A percentile compares a stretch with the other conserved stretches of the same genome.
Evolutionary conservation across 208 protist species (phyloP).

Genomic region (Novymonas esmeraldas): DNA sequence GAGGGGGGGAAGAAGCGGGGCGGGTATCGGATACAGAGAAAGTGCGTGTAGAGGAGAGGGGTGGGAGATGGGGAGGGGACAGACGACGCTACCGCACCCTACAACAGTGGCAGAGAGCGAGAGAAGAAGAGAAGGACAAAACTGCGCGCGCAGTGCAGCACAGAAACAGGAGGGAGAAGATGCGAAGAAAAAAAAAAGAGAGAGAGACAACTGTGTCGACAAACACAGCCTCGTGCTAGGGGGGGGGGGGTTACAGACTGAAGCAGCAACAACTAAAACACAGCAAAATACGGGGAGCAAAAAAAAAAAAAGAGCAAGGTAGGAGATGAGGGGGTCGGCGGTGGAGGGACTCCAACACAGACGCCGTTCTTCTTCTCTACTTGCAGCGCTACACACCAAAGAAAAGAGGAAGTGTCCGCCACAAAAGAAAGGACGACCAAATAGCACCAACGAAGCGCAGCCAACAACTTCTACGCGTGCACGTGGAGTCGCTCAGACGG

Average conservation of each 20-base stretch:
- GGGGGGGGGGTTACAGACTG: not conserved
- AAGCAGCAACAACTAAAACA: not conserved
- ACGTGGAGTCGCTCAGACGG: too few relatives aligned
- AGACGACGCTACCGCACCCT: not conserved
- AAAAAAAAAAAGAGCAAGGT: slow-evolving; percentile 3
- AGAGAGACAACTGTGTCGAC: not conserved
- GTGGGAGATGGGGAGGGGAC: not conserved
- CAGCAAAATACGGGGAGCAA: not conserved
- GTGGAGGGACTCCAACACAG: too few relatives aligned
- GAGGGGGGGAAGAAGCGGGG: not conserved
- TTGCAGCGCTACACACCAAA: too few relatives aligned
- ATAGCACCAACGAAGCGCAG: too few relatives aligned
- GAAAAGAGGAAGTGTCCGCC: too few relatives aligned
- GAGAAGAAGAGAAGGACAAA: not conserved
- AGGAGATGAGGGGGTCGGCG: not conserved
- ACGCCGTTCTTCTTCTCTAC: too few relatives aligned
- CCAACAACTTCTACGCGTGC: too few relatives aligned
- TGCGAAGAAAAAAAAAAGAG: not conserved
- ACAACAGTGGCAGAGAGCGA: too few relatives aligned
- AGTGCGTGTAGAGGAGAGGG: not conserved
- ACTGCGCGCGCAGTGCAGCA: not conserved
- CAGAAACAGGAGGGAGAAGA: not conserved
- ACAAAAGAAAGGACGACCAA: too few relatives aligned
- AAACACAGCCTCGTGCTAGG: not conserved
- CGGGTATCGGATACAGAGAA: too few relatives aligned